A percentile compares a stretch with the other conserved stretches of the same genome.
Conservation (phyloP, 768 basidiomycete genomes). For the Tricholoma hemisulphureum region DNA sequence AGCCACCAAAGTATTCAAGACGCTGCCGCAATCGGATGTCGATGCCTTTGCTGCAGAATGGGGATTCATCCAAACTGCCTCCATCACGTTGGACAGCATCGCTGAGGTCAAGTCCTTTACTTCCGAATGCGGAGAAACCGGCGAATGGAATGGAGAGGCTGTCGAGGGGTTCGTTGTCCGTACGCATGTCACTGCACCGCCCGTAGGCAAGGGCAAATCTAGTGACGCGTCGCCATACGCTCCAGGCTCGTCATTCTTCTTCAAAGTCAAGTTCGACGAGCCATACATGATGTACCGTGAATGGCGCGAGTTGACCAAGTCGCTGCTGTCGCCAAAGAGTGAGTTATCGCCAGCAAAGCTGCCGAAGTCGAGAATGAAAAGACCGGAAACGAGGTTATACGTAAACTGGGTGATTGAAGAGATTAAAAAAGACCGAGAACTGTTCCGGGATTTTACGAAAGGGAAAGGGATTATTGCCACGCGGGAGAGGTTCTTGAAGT, state of each 20-base stretch:
- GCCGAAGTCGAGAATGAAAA: slow-evolving; percentile 65
- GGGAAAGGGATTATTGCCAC: slow-evolving; percentile 85
- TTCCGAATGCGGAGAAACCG: slow-evolving; percentile 58
- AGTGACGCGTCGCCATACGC: slow-evolving; percentile 60
- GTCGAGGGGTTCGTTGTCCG: slow-evolving; percentile 96
- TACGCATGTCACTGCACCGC: slow-evolving; percentile 54
- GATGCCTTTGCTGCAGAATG: slow-evolving; percentile 83
- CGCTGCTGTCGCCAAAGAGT: slow-evolving; percentile 46
- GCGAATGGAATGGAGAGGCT: slow-evolving; percentile 78
- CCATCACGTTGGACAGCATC: slow-evolving; percentile 56
- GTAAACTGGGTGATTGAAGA: slow-evolving; percentile 80
- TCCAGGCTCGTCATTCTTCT: slow-evolving; percentile 88
- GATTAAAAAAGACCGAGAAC: slow-evolving; percentile 56
- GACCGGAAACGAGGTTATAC: slow-evolving; percentile 78
- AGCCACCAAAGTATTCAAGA: slow-evolving; percentile 63
- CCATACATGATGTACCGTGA: slow-evolving; percentile 99
- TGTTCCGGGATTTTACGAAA: slow-evolving; percentile 63
- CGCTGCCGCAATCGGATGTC: slow-evolving; percentile 64
- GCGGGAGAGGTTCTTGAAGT: slow-evolving; percentile 74
- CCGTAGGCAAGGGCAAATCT: slow-evolving; percentile 27
- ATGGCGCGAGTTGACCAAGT: slow-evolving; percentile 92
- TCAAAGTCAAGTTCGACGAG: slow-evolving; percentile 99
- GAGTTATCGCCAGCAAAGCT: slow-evolving; percentile 36
- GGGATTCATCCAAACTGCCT: slow-evolving; percentile 85
- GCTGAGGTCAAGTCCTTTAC: slow-evolving; percentile 73